Percentiles rank a stretch among this genome's conserved stretches.
phyloP scores from a whole-genome alignment of 495 filamentous ascomycete species.

The Melanomma pulvis-pyrius region DNA sequence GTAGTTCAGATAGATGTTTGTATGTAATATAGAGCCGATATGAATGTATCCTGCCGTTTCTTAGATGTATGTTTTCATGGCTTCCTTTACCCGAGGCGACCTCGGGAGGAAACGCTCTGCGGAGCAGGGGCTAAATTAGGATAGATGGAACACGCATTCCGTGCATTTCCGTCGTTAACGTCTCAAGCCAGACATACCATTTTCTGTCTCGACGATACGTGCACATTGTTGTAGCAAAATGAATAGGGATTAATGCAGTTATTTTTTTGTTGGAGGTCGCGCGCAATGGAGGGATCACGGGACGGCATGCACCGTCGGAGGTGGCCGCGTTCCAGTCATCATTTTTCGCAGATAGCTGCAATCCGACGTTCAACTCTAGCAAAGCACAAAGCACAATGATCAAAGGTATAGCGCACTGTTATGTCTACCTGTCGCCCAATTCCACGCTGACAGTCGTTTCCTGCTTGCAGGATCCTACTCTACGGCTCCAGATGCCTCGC shows the following conservation, averaged over 20 bases:
- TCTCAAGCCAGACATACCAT: neutral
- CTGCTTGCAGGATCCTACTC: conserved; percentile 12
- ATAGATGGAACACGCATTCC: neutral
- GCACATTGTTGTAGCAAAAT: neutral
- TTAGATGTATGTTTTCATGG: neutral
- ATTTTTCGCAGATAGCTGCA: neutral
- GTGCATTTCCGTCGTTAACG: neutral
- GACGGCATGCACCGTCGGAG: neutral
- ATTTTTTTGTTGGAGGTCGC: neutral
- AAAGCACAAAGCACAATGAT: conserved; percentile 22
- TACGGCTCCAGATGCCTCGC: conserved; percentile 30
- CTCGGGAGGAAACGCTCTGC: neutral
- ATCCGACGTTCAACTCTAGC: neutral
- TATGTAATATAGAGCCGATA: no score
- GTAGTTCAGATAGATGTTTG: no score
- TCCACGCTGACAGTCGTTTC: neutral
- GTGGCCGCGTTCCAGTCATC: conserved; percentile 1
- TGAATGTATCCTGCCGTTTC: no score
- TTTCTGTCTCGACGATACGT: neutral
- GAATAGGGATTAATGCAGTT: neutral
- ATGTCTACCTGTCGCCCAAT: neutral
- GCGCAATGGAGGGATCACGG: neutral
- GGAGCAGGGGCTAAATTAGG: conserved; percentile 7
- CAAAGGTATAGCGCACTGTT: conserved; percentile 10
- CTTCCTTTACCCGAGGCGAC: neutral